These are phyloP conservation scores for Cornus florida DNA, from an alignment of 148 eudicot genomes.

Conservation along the genomic window DNA sequence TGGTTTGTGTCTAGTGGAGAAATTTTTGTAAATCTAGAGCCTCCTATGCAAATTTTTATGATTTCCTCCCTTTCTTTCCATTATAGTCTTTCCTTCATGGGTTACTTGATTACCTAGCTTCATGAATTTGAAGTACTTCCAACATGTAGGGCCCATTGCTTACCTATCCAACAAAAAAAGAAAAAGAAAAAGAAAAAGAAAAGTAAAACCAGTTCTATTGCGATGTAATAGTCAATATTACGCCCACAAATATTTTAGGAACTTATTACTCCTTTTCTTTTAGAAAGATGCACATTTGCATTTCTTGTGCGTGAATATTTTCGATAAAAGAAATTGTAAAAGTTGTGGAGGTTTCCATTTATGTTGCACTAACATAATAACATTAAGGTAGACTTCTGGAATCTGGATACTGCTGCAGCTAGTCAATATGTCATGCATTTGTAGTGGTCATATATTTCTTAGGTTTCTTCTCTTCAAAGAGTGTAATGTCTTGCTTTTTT, in stretches of 20 bases:
- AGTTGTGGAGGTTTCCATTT: too few relatives aligned
- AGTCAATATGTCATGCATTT: neutral
- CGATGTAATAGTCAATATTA: too few relatives aligned
- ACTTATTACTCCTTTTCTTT: neutral
- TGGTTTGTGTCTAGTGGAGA: neutral
- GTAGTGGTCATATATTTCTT: neutral
- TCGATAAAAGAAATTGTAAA: too few relatives aligned
- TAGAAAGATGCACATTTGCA: too few relatives aligned
- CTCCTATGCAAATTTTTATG: neutral
- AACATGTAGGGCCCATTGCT: too few relatives aligned
- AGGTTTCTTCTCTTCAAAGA: slow-evolving; percentile 9
- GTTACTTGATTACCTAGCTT: neutral
- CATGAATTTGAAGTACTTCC: too few relatives aligned
- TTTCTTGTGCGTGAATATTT: too few relatives aligned
- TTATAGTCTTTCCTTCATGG: neutral
- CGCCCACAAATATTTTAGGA: neutral
- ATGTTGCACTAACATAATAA: too few relatives aligned
- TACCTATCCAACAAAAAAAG: too few relatives aligned
- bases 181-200: too few relatives aligned
- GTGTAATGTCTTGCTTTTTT: slow-evolving; percentile 15
- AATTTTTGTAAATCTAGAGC: neutral
- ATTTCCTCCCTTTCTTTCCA: neutral
- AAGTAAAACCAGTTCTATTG: too few relatives aligned
- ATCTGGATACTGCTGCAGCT: neutral
- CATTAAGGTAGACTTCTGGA: neutral